Base-by-base conservation (phyloP, 805 yeast species). In the Pichia occidentalis region DNA sequence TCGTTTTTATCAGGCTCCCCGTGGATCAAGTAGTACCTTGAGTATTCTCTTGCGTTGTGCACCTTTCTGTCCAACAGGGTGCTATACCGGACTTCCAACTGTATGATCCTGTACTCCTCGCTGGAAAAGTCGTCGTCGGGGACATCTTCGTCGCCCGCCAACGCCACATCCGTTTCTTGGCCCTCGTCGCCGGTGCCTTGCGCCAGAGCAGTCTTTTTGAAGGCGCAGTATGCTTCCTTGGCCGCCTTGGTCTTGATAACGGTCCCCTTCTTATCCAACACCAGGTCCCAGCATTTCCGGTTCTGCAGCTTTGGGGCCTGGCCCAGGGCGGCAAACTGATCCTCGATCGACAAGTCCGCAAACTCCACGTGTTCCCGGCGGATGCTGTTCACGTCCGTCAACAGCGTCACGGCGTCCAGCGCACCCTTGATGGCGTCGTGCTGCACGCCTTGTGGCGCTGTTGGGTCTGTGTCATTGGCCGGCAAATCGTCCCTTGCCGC, bases 11-110 rank as follows among this genome's bases (percentile, higher is more conserved):
- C 74, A 3, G 87, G 90, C 52, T 78, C 87, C 4, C 90, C 90
- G 47, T 81, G 80, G 13, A 77, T 52, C 40, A 78, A 61, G 59
- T 81, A 81, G 57, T 79, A 81, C 27, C 83, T 57, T 16, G 85
- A 77, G 37, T 68, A 69, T 11, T 65, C 71, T 17, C 72, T 63
- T 8, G 86, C 78, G 43, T 75, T 73, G 38, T 64, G 64, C 12
- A 69, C 70, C 48, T 81, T 81, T 32, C 64, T 62, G 56, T 81
- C 90, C 3, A 70, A 60, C 34, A 57, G 63, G 32, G 68, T 64
- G 9, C 84, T 65, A 46, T 66, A 73, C 41, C 88, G 64, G 8
- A 70, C 60, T 29, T 56, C 35, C 10, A 40, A 16, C 5, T 30
- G 23, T 12, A 40, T 35, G 7, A 29, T 19, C 21, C 24, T 21